Evolutionary conservation across 2,329 filamentous ascomycete species (phyloP), one percentile per base, ranked within the genome.

Genomic region (Parafenestella ontariensis): DNA sequence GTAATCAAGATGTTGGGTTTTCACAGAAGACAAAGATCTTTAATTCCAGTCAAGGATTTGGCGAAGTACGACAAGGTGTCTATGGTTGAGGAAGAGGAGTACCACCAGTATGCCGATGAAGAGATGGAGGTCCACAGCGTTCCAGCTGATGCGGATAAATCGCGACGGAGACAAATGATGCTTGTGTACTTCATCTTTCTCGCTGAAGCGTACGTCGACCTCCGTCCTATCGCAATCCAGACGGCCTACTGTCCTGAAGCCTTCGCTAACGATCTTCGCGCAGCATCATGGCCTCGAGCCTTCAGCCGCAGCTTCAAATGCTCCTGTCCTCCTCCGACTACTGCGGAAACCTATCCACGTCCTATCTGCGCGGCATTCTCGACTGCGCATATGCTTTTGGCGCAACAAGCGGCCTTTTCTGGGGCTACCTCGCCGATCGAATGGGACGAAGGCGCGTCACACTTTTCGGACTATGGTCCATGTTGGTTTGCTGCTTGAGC

Each of bases 321-420:
- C 73, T 81, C 17, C 67, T 80, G 23, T 74, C 76, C 3, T 76
- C 77, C n/a, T 70, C 77, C 21, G 72, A 78, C 26, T 77, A 72
- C 50, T 81, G 79, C 59, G 75, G 77, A 39, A 76, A 72, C 47
- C 73, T 79, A 34, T 77, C 79, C 23, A 76, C 77, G 2, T 78
- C 78, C 2, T 81, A 81, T 49, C 70, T 81, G 42, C 75, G 76
- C 47, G 79, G 78, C 48, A 76, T 81, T n/a, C 72, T 81, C 40
- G 78, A 81, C 50, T 80, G 78, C 66, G 77, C 79, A 20, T 82
- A 81, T 60, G 78, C 78, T 18, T 77, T 81, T 49, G 79, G 79
- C 21, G 76, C 77, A 37, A 76, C 77, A 28, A 74, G 70, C 37
- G 79, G 79, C 34, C 67, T 80, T 13, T 72, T 78, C 46, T 81